Base-by-base conservation (phyloP, 306 rosid genomes). In the Begonia peltatifolia region DNA sequence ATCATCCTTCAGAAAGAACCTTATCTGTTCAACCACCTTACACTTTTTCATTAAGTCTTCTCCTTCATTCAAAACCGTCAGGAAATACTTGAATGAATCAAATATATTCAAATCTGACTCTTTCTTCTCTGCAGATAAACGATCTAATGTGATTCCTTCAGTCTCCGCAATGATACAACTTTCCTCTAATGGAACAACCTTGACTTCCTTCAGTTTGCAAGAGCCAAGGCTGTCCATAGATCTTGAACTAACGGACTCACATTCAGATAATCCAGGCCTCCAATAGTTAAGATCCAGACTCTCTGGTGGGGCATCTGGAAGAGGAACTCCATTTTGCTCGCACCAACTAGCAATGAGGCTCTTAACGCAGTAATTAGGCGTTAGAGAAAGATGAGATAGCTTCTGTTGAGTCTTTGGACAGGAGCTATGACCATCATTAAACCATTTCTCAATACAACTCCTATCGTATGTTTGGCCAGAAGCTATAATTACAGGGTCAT, bases 391-490 rank as follows among this genome's bases (percentile, higher is more conserved):
- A 79, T 92, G 94, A 17, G 78, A 63, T 67, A 92, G 80, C 59
- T 69, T 75, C 63, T 86, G 99, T 65, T 79, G 78, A 70, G 93
- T 86, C 82, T 92, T 92, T 60, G 99, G 96, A 72, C 99, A 92
- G 55, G 76, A 80, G 69, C 57, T 74, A 58, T 92, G 94, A 63
- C 96, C 99, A 70, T 92, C 94, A 64, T 68, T 44, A 41, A 92
- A 81, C 99, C 99, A 92, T 71, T 92, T 92, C 74, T 83, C 99
- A 53, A 92, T 79, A 69, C 99, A 92, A 68, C 68, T 75, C 69
- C 88, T 79, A 72, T 92, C 99, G 64, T 81, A 92, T 41, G 99
- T 92, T 73, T 86, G 99, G 54, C 99, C 99, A 3, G 99, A 86
- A 64, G 87, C 84, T 66, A 92, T 86, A 58, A 92, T 83, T 50